Percentiles rank a stretch among this genome's conserved stretches.
Conservation (phyloP, 371 early-diverging fungal genomes). For the Pancytospora epiphaga region DNA sequence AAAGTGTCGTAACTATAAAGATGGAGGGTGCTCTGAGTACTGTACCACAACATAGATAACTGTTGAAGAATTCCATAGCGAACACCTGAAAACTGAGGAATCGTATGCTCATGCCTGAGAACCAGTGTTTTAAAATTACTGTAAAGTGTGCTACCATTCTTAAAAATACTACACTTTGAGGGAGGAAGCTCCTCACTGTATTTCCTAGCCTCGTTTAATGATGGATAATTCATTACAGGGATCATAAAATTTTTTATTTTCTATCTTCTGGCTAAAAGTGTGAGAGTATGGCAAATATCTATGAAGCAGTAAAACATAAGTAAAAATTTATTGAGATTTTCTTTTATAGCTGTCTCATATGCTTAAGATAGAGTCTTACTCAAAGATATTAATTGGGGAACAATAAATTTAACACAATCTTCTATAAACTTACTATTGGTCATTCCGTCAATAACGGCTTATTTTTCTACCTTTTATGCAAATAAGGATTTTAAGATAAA, state of each 20-base stretch:
- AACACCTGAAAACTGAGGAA: slow-evolving; percentile 21
- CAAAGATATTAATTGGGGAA: neutral
- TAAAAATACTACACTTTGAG: slow-evolving; percentile 21
- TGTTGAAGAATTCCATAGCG: slow-evolving; percentile 38
- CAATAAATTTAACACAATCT: neutral
- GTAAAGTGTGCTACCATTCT: slow-evolving; percentile 19
- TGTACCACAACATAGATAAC: slow-evolving; percentile 37
- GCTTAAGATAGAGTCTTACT: neutral
- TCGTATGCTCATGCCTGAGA: slow-evolving; percentile 26
- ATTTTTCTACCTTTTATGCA: too few relatives aligned
- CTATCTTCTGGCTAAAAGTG: too few relatives aligned
- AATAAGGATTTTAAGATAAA: too few relatives aligned
- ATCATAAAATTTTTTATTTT: slow-evolving; percentile 4
- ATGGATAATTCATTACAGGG: slow-evolving; percentile 24
- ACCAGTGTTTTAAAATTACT: slow-evolving; percentile 31
- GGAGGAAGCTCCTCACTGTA: slow-evolving; percentile 28
- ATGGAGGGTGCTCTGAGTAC: slow-evolving; percentile 21
- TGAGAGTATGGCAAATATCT: neutral
- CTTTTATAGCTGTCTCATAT: neutral
- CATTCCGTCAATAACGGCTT: too few relatives aligned
- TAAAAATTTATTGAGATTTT: neutral
- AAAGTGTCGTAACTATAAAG: slow-evolving; percentile 40
- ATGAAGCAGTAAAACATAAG: neutral
- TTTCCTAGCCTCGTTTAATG: slow-evolving; percentile 36
- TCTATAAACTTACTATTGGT: neutral